Evolutionary conservation across 2,329 filamentous ascomycete species (phyloP).

Genomic region (Tolypocladium album): DNA sequence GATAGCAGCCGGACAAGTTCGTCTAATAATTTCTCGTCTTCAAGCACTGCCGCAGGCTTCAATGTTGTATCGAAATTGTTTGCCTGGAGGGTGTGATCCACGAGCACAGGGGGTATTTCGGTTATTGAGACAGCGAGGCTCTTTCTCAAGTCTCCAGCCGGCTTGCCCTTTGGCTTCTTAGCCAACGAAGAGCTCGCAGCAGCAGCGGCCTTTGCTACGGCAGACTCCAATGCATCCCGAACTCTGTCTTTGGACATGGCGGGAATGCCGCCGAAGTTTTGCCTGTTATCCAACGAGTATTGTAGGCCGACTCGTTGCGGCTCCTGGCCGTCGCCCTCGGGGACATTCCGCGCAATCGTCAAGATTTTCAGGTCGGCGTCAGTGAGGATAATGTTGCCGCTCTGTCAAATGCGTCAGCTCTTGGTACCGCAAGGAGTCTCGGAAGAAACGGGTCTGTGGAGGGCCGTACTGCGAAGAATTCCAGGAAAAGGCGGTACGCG

Average conservation of each 20-base stretch:
- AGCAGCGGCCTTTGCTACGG: constrained; percentile 46
- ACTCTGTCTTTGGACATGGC: constrained; percentile 65
- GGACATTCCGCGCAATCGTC: constrained; percentile 67
- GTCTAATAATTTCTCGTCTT: constrained; percentile 52
- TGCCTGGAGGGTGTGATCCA: constrained; percentile 73
- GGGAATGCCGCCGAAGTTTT: constrained; percentile 72
- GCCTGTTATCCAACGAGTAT: constrained; percentile 72
- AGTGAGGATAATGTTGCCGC: constrained; percentile 88
- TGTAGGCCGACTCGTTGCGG: constrained; percentile 64
- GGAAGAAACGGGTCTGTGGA: background rate
- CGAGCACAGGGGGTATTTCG: constrained; percentile 76
- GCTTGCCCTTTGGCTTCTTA: constrained; percentile 65
- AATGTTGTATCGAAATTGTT: constrained; percentile 58
- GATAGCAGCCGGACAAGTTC: constrained; percentile 57
- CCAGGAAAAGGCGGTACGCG: constrained; percentile 74
- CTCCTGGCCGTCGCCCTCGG: constrained; percentile 75
- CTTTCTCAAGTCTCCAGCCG: constrained; percentile 65
- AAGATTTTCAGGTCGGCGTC: constrained; percentile 76
- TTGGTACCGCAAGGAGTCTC: no score
- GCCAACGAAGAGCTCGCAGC: constrained; percentile 27
- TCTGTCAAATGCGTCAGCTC: constrained; percentile 22
- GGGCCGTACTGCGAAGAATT: constrained; percentile 68
- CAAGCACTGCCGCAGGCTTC: constrained; percentile 59
- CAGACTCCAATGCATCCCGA: constrained; percentile 55
- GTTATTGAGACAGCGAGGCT: constrained; percentile 75